Evolutionary conservation across 352 stramenopile species (phyloP).

Genomic region (Globisporangium middletonii): DNA sequence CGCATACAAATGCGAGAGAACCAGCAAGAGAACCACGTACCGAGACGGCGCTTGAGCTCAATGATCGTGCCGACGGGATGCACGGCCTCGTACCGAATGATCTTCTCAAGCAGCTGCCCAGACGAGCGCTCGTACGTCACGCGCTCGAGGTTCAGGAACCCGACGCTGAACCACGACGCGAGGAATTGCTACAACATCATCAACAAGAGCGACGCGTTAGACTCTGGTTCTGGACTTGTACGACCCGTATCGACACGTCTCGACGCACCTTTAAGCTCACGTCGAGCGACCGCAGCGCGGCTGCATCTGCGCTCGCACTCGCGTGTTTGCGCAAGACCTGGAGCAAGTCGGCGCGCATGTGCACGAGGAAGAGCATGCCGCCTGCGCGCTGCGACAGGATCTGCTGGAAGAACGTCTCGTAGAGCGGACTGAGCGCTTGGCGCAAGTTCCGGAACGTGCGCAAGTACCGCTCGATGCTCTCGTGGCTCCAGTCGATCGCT

Average conservation of each 20-base stretch:
- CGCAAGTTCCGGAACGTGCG: slow-evolving; percentile 61
- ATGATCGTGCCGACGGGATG: slow-evolving; percentile 92
- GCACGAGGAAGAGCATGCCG: slow-evolving; percentile 79
- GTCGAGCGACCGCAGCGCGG: slow-evolving; percentile 63
- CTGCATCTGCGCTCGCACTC: slow-evolving; percentile 26
- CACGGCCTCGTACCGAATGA: slow-evolving; percentile 94
- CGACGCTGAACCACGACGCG: slow-evolving; percentile 90
- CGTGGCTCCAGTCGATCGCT: slow-evolving; percentile 53
- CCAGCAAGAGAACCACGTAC: slow-evolving; percentile 13
- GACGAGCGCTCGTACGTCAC: slow-evolving; percentile 93
- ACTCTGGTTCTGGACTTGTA: background rate
- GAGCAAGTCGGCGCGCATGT: slow-evolving; percentile 68
- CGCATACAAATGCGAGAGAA: too few relatives aligned
- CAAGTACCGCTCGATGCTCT: slow-evolving; percentile 71
- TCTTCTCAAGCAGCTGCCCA: slow-evolving; percentile 92
- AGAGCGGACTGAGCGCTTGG: slow-evolving; percentile 49
- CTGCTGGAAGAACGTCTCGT: slow-evolving; percentile 83
- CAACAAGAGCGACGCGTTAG: background rate
- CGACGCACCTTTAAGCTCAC: slow-evolving; percentile 53
- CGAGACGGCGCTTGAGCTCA: slow-evolving; percentile 90
- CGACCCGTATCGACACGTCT: too few relatives aligned
- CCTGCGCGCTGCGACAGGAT: slow-evolving; percentile 75
- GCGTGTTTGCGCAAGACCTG: slow-evolving; percentile 57
- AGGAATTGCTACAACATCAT: slow-evolving; percentile 60
- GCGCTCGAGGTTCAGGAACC: slow-evolving; percentile 85